Evolutionary conservation across 169 alveolate genomes (phyloP), one percentile per base, ranked within the genome.

Genomic region (Cryptosporidium baileyi): DNA sequence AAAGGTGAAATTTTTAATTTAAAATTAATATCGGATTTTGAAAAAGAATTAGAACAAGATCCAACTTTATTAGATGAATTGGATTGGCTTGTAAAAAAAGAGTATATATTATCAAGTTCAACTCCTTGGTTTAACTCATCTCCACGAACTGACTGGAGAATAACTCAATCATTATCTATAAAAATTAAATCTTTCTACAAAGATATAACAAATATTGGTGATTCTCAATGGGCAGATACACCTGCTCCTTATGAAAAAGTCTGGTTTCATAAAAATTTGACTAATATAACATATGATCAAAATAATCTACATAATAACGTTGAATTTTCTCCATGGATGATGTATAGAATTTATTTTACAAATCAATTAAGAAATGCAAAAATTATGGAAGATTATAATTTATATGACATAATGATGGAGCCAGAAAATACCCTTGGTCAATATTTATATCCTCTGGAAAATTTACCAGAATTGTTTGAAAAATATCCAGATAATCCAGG

Each of bases 71-170:
- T 74, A 60, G 85, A 74, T 5, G 85, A 40, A 6, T 22, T 19
- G n/a, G 67, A 38, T n/a, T 74, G 85, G 85, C 17, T 74, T 8
- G 85, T 67, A 45, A 74, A 74, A 36, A 59, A 30, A 45, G 85
- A 74, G 43, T 74, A 54, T 15, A 43, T 38, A 2, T 41, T 74
- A 17, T 54, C 85, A 19, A 74, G 67, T 19, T 74, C 67, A 17
- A 28, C 30, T 54, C 85, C 85, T 13, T 74, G 85, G 85, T 2
- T 43, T 7, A 74, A 34, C 17, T 24, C 30, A 32, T 54, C 85
- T 9, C 85, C 85, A 2, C 49, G 85, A 74, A 74, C 85, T 11
- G 85, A 74, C 34, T 74, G 85, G 85, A 74, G 44, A 51, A 22
- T 74, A 13, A 13, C 67, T 15, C 19, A 52, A 24, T 15, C 8